Evolutionary conservation across 495 filamentous ascomycete species (phyloP), one percentile per base, ranked within the genome.

Genomic region (Podospora comata): DNA sequence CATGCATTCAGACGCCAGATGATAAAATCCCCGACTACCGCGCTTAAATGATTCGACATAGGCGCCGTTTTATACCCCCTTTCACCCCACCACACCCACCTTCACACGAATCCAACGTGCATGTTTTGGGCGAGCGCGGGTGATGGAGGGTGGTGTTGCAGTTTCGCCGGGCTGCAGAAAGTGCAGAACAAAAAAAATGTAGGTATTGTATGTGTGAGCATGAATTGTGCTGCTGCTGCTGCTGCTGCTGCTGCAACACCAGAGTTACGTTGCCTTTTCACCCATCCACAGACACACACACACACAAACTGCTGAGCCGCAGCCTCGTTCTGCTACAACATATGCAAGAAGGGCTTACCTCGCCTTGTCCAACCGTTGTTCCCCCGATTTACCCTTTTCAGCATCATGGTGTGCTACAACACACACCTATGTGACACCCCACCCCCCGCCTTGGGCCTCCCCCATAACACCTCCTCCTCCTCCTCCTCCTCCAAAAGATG

Each of bases 11-110:
- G 55, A 58, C 1, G 55, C n/a, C 39, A 48, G 39, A 48, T 48
- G 39, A 58, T 7, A 20, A 58, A 58, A 58, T 20, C 23, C 55
- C 55, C 55, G 55, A 58, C 26, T 58, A 26, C 55, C 55, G 55
- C 55, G 55, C 55, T 58, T 26, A 58, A 23, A 19, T 26, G 39
- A 48, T 48, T 48, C 39, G 39, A 48, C 39, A 11, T 48, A 48
- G 39, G 39, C 39, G 39, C 39, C 39, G 39, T 48, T 32, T 32
- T 48, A 18, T 48, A 18, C 39, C 13, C 39, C 39, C 39, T 13
- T 11, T 48, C 0, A 3, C 30, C 30, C 4, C 30, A 5, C 30
- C 30, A 23, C 30, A 4, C 30, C 39, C 39, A 5, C 39, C 39
- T 16, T 11, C 30, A 32, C 30, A 6, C 30, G 23, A 23, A 23